These are phyloP conservation scores for Pterulicium gracile DNA, from an alignment of 1,284 basidiomycete species.

Conservation along the genomic window DNA sequence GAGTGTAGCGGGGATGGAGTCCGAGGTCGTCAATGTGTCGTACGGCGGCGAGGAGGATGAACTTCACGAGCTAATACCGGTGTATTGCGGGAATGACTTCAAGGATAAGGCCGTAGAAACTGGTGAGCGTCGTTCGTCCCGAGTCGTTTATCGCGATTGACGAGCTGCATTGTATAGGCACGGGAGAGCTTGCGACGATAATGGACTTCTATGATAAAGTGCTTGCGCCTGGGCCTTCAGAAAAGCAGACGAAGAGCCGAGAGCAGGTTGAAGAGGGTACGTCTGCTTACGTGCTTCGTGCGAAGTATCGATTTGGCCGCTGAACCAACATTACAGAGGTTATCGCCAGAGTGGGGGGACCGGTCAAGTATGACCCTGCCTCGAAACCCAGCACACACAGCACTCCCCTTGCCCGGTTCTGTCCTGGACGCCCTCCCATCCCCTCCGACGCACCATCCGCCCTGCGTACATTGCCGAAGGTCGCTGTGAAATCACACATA, in stretches of 20 bases:
- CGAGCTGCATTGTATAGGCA: too few species aligned
- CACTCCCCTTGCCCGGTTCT: neutral
- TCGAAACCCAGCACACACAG: neutral
- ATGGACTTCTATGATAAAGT: too few species aligned
- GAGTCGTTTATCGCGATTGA: too few species aligned
- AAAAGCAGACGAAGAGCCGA: too few species aligned
- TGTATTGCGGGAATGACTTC: neutral
- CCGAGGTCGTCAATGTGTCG: neutral
- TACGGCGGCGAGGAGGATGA: neutral
- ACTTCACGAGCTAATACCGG: neutral
- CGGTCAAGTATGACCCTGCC: neutral
- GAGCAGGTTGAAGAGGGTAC: too few species aligned
- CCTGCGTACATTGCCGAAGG: conserved; percentile 23
- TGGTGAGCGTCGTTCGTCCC: too few species aligned
- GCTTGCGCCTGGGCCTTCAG: too few species aligned
- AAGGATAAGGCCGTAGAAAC: neutral
- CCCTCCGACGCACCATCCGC: conserved; percentile 13
- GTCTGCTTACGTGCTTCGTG: too few species aligned
- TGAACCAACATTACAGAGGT: too few species aligned
- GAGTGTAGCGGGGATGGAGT: neutral
- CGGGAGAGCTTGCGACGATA: too few species aligned
- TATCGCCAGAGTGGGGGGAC: neutral
- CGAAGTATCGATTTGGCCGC: too few species aligned
- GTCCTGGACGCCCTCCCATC: neutral
- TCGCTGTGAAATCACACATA: conserved; percentile 23